Conservation (phyloP, 225 moss, liverwort and hornwort genomes). For the Sphagnum tenellum region DNA sequence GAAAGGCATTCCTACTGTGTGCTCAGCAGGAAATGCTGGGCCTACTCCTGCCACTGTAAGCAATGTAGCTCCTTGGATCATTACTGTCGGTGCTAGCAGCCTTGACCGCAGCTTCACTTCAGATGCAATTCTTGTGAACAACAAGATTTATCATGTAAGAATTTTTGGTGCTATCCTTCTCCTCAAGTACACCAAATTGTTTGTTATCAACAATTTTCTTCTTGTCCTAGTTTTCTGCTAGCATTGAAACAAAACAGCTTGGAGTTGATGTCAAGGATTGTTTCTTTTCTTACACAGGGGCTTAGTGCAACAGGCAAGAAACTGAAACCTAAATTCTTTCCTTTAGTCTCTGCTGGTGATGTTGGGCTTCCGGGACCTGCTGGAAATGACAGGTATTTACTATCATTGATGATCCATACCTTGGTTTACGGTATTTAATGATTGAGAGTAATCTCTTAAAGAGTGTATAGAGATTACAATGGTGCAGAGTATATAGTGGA, state of each 20-base stretch:
- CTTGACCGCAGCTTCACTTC: slow-evolving; percentile 64
- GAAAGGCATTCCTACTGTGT: slow-evolving; percentile 40
- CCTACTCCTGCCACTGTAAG: slow-evolving; percentile 42
- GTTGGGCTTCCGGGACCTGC: slow-evolving; percentile 13
- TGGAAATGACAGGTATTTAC: slow-evolving; percentile 19
- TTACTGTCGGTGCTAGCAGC: slow-evolving; percentile 60
- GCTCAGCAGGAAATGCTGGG: slow-evolving; percentile 65
- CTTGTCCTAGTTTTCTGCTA: no score
- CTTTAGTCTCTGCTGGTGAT: slow-evolving; percentile 31
- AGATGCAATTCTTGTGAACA: slow-evolving; percentile 24
- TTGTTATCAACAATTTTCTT: background rate
- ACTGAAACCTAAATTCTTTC: slow-evolving; percentile 35
- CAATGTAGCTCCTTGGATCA: slow-evolving; percentile 73
- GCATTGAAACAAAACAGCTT: no score
- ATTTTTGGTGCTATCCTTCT: background rate
- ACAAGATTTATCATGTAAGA: slow-evolving; percentile 12
- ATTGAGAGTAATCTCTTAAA: background rate
- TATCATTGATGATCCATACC: background rate
- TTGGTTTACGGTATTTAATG: background rate
- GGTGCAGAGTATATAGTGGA: no score
- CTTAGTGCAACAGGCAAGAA: slow-evolving; percentile 40
- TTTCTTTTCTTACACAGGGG: slow-evolving; percentile 27
- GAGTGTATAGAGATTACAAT: background rate
- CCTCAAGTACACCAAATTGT: background rate
- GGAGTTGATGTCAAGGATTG: background rate